Percentiles rank a stretch among this genome's conserved stretches.
phyloP scores from a whole-genome alignment of 306 rosid genomes.

The Amphicarpaea edgeworthii region DNA sequence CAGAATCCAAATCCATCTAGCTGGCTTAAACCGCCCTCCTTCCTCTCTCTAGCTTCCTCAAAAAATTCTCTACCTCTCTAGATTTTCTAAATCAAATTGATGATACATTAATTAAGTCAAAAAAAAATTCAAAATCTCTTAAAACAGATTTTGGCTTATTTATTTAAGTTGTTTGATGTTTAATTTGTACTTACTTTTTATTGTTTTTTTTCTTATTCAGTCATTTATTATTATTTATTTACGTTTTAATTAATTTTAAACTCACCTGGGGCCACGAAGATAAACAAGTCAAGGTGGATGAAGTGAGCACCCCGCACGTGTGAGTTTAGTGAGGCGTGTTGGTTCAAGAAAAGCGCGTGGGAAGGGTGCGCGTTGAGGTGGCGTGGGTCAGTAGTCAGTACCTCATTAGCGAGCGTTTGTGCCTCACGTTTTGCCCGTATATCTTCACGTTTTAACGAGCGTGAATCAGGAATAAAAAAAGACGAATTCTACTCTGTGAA shows the following conservation, averaged over 20 bases:
- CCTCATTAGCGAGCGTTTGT: constrained; percentile 27
- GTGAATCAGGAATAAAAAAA: too few relatives aligned
- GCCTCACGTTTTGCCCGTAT: not conserved
- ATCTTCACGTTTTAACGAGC: too few relatives aligned
- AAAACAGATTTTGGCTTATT: not conserved
- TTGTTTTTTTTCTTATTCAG: not conserved
- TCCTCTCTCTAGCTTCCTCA: constrained; percentile 36
- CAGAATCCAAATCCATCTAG: constrained; percentile 51
- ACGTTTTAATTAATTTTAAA: not conserved
- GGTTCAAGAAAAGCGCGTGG: constrained; percentile 7
- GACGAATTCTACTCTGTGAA: too few relatives aligned
- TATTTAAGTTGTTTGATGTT: too few relatives aligned
- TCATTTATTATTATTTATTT: not conserved
- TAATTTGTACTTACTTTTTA: not conserved
- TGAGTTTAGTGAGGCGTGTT: constrained; percentile 28
- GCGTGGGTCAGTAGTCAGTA: constrained; percentile 36
- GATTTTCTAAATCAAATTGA: constrained; percentile 28
- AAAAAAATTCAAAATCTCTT: not conserved
- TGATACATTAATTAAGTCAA: not conserved
- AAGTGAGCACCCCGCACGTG: constrained; percentile 45
- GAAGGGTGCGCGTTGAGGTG: constrained; percentile 44
- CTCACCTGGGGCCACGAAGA: not conserved
- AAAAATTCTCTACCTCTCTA: constrained; percentile 21
- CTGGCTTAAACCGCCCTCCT: constrained; percentile 42
- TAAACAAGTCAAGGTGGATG: constrained; percentile 40